A percentile compares a stretch with the other conserved stretches of the same genome.
Evolutionary conservation across 768 basidiomycete genomes (phyloP).

Genomic region (Tulasnella sp.): DNA sequence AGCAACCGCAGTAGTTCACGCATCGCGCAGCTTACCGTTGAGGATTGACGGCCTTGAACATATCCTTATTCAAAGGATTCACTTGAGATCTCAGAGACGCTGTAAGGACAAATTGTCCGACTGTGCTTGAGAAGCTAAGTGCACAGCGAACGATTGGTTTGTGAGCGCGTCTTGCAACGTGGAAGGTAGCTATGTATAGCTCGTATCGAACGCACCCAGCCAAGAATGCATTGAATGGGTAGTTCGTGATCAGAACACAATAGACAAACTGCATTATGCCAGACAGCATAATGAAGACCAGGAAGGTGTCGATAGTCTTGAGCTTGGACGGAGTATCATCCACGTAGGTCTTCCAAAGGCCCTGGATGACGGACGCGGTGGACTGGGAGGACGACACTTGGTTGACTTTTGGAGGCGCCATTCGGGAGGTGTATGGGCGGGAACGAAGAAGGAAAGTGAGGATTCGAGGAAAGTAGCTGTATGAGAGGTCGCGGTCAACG

Average conservation of each 20-base stretch:
- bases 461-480: too few relatives aligned
- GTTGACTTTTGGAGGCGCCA: conserved; percentile 7
- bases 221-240: conserved; percentile 95
- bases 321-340: conserved; percentile 70
- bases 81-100: conserved; percentile 89
- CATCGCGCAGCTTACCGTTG: conserved; percentile 57
- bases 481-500: neutral
- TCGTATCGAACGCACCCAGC: conserved; percentile 57
- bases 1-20: neutral
- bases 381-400: neutral
- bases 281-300: conserved; percentile 83
- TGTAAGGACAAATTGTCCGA: conserved; percentile 93
- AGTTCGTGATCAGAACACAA: conserved; percentile 83
- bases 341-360: conserved; percentile 68
- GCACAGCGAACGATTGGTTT: neutral
- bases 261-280: conserved; percentile 87
- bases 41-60: conserved; percentile 87
- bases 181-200: neutral
- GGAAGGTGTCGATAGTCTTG: conserved; percentile 89
- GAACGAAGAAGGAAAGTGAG: too few relatives aligned
- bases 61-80: conserved; percentile 67
- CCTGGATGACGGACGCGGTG: conserved; percentile 30
- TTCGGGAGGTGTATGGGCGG: neutral
- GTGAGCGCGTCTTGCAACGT: neutral
- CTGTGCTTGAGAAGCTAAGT: conserved; percentile 75